Evolutionary conservation across 1,139 yeast genomes (phyloP), one percentile per base, ranked within the genome.

Genomic region (Hansenula lynferdii): DNA sequence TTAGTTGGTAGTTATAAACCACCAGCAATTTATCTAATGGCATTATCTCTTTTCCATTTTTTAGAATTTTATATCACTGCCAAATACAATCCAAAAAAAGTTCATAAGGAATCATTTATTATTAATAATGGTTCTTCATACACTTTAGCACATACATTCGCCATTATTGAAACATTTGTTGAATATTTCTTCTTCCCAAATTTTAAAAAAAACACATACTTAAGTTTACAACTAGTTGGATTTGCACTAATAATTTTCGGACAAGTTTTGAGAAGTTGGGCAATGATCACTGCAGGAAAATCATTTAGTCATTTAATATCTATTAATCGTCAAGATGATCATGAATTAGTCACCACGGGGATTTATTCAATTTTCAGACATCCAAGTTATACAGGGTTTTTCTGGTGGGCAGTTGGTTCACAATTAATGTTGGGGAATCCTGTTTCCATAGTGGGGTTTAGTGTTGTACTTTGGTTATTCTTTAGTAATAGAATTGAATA

Each of bases 351-450:
- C 10, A 85, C 86, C 0, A 49, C 62, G 8, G 98, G 97, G 0
- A 66, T 92, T 4, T 92, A 92, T 60, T 44, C 67, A 1, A 47
- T 63, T 16, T 62, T 76, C 9, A 70, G 98, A 43, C 98, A 92
- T 58, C 98, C 98, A 10, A 82, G 95, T 37, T 92, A 92, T 61
- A 74, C 80, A 41, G 98, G 97, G 1, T 92, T 85, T 58, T 90
- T 81, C 56, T 80, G 87, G 76, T 94, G 97, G 97, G 92, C 94
- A 21, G 53, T 90, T 5, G 97, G 97, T 0, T 70, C 89, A 2
- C 95, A 92, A 57, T 29, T 90, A 37, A 54, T 82, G 47, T 61
- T 90, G 42, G 64, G 77, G 35, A 92, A 89, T 59, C 80, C 83
- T 2, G 38, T 82, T 0, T 67, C 83, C 1, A 49, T 69, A 5